Conservation (phyloP, 2,329 filamentous ascomycete species). For the Grosmannia clavigera region DNA sequence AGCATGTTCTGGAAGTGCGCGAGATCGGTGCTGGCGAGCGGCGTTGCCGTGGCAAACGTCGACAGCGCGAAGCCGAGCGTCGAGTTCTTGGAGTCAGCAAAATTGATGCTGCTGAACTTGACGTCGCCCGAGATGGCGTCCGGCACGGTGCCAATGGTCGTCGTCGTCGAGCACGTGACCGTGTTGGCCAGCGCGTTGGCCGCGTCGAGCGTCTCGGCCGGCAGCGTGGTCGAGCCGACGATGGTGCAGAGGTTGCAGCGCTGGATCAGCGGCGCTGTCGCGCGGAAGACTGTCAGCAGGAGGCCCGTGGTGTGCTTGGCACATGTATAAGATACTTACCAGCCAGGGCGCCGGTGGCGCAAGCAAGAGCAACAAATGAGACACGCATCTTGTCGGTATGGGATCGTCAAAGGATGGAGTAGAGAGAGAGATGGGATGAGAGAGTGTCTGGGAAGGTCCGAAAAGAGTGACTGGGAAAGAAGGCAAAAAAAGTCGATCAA, state of each 20-base stretch:
- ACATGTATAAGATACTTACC: neutral
- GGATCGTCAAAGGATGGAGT: neutral
- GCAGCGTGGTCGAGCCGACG: conserved; percentile 35
- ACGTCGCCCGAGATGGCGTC: conserved; percentile 40
- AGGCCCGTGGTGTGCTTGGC: neutral
- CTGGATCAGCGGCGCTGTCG: neutral
- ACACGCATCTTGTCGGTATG: conserved; percentile 7
- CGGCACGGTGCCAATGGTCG: conserved; percentile 40
- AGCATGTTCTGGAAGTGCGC: conserved; percentile 38
- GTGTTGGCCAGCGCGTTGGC: conserved; percentile 27
- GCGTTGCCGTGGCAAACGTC: conserved; percentile 37
- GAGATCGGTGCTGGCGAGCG: conserved; percentile 37
- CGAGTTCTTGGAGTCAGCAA: conserved; percentile 32
- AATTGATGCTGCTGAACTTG: conserved; percentile 44
- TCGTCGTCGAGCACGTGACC: conserved; percentile 36
- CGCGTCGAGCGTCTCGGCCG: conserved; percentile 32
- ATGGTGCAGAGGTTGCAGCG: conserved; percentile 33
- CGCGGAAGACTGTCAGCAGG: neutral
- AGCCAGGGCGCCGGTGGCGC: conserved; percentile 7
- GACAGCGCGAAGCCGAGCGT: conserved; percentile 42
- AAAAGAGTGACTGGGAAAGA: neutral
- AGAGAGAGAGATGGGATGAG: neutral
- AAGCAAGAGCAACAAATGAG: conserved; percentile 7
- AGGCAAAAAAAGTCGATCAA: conserved; percentile 6
- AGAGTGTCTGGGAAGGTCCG: neutral